A percentile compares a stretch with the other conserved stretches of the same genome.
Evolutionary conservation across 164 flowering plant species (phyloP).

Genomic region (Macadamia tetraphylla): DNA sequence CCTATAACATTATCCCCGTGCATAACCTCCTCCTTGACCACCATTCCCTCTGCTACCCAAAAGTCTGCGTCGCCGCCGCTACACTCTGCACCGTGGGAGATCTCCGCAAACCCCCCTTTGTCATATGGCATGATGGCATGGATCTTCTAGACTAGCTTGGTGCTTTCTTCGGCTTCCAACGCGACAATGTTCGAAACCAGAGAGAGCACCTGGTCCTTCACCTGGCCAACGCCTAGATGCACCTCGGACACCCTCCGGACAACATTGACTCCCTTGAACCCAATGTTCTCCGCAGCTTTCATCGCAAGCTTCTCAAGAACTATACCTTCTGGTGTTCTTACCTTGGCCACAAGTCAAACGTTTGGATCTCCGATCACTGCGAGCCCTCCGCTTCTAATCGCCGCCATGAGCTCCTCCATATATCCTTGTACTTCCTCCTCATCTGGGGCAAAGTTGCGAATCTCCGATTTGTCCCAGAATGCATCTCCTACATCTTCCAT

Average conservation of each 20-base stretch:
- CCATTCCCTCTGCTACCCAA: slow-evolving; percentile 68
- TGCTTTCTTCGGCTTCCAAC: too few relatives aligned
- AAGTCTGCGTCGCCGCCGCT: slow-evolving; percentile 74
- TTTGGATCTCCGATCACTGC: slow-evolving; percentile 30
- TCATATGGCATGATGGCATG: too few relatives aligned
- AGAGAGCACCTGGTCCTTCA: slow-evolving; percentile 5
- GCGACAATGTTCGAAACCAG: too few relatives aligned
- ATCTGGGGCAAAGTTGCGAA: slow-evolving; percentile 86
- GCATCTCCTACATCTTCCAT: slow-evolving; percentile 40
- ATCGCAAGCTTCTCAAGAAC: slow-evolving; percentile 57
- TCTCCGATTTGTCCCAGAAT: too few relatives aligned
- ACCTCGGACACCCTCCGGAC: slow-evolving; percentile 55
- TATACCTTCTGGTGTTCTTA: slow-evolving; percentile 84
- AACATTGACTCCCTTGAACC: slow-evolving; percentile 46
- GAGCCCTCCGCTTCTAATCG: slow-evolving; percentile 18
- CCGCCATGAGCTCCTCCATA: slow-evolving; percentile 47
- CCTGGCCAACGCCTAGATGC: slow-evolving; percentile 89
- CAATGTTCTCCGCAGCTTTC: background rate
- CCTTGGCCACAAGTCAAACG: slow-evolving; percentile 38
- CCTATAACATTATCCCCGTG: slow-evolving; percentile 42
- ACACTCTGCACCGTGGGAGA: slow-evolving; percentile 43
- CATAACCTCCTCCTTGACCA: slow-evolving; percentile 23
- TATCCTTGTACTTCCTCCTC: slow-evolving; percentile 53
- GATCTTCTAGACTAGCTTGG: too few relatives aligned
- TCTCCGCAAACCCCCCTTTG: too few relatives aligned